These are phyloP conservation scores for Neoarthrinium moseri DNA, from an alignment of 2,329 filamentous ascomycete species.

Conservation along the genomic window DNA sequence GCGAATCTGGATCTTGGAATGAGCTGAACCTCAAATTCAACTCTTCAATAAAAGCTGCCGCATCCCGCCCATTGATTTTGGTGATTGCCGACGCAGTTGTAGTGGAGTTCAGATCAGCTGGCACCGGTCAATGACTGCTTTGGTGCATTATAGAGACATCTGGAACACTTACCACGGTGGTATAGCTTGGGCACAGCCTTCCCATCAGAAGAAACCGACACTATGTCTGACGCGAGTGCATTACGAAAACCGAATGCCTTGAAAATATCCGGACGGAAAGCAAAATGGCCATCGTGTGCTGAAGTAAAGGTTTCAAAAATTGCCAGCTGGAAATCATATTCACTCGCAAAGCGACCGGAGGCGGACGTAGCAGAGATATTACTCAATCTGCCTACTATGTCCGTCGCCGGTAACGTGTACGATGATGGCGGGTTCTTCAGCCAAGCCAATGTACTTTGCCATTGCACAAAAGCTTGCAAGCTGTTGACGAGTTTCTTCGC, in stretches of 20 bases:
- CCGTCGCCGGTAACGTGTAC: slow-evolving; percentile 47
- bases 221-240: slow-evolving; percentile 35
- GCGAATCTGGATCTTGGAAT: slow-evolving; percentile 56
- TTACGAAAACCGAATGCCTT: slow-evolving; percentile 48
- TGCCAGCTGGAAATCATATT: slow-evolving; percentile 54
- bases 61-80: slow-evolving; percentile 57
- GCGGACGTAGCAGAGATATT: slow-evolving; percentile 41
- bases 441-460: slow-evolving; percentile 46
- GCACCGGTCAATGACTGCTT: not conserved
- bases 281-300: slow-evolving; percentile 66
- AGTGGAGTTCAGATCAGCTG: slow-evolving; percentile 3
- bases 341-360: slow-evolving; percentile 43
- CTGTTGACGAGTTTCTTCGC: slow-evolving; percentile 34
- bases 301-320: slow-evolving; percentile 51
- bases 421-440: slow-evolving; percentile 49
- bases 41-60: slow-evolving; percentile 45
- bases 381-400: slow-evolving; percentile 45
- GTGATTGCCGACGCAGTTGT: slow-evolving; percentile 45
- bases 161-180: slow-evolving; percentile 20
- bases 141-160: not conserved
- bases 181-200: slow-evolving; percentile 56
- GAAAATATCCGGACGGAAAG: slow-evolving; percentile 52
- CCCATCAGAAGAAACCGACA: slow-evolving; percentile 63
- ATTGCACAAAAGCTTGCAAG: slow-evolving; percentile 41
- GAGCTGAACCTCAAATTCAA: slow-evolving; percentile 42